phyloP scores from a whole-genome alignment of 163 green algal species.

The Picocystis sp. region DNA sequence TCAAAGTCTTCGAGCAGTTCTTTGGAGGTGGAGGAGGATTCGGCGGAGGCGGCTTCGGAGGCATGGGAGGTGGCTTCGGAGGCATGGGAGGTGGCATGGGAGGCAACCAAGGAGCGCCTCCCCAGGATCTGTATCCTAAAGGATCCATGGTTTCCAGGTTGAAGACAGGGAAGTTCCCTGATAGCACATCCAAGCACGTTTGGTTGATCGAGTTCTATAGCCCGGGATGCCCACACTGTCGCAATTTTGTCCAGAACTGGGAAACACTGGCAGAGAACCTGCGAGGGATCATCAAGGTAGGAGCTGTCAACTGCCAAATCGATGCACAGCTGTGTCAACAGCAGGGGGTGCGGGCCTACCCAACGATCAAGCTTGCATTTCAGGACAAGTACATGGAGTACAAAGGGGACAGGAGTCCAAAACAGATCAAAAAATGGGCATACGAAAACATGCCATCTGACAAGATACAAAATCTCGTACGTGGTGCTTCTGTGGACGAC shows the following conservation, averaged over 20 bases:
- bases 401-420: constrained; percentile 37
- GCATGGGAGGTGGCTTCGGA: too few species aligned
- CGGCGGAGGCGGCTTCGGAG: too few species aligned
- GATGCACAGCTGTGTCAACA: constrained; percentile 41
- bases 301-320: constrained; percentile 68
- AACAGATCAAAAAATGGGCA: constrained; percentile 41
- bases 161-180: too few species aligned
- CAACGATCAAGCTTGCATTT: constrained; percentile 50
- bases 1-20: too few species aligned
- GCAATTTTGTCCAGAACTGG: constrained; percentile 52
- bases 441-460: not conserved
- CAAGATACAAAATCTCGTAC: too few species aligned
- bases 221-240: constrained; percentile 69
- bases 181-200: constrained; percentile 11
- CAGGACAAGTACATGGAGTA: constrained; percentile 28
- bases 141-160: too few species aligned
- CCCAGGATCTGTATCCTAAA: too few species aligned
- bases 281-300: constrained; percentile 55
- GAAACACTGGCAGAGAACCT: constrained; percentile 37
- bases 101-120: too few species aligned
- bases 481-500: too few species aligned
- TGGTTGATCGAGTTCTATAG: constrained; percentile 71
- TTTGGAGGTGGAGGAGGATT: too few species aligned
- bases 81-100: too few species aligned
- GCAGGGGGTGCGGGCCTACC: constrained; percentile 50